Base-by-base conservation (phyloP, 768 basidiomycete species). In the Boletus subparvulus region DNA sequence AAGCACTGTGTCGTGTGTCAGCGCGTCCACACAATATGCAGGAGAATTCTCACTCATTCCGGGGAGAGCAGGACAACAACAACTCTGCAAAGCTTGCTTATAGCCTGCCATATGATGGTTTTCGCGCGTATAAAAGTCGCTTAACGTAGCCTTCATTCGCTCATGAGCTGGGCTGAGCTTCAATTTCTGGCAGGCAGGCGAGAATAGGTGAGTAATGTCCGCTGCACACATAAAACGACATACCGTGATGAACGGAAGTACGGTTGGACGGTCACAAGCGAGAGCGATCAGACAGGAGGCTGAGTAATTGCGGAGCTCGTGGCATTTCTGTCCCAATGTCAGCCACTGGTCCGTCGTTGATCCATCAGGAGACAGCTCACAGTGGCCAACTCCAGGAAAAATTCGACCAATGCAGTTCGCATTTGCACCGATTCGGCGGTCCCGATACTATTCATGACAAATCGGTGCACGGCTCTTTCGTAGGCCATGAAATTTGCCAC, bases 371-470 rank as follows among this genome's bases (percentile, higher is more conserved):
- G 19, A 48, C 46, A 26, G 37, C 63, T 55, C 56, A 83, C 81
- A 13, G 60, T 69, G 21, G 81, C 77, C 45, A 81, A 58, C 50
- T 80, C 77, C 26, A 81, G 46, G 74, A 81, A 80, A 57, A 81
- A 77, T 42, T 70, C 71, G 1, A 78, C 61, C 21, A 77, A 56
- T 43, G 65, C 60, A 11, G 42, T 57, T 35, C 66, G 72, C 42
- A 48, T 55, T 43, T 61, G 63, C 12, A 50, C 19, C 21, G 70
- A 65, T 26, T 51, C 44, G 11, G 66, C 64, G n/a, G 61, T 58
- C 19, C 64, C 66, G n/a, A 73, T 66, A 9, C 60, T 52, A 47
- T 70, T 13, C 83, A 77, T 73, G 11, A 78, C 75, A 72, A 74
- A 81, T n/a, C 73, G 65, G 35, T 70, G 71, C n/a, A 79, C 53